A percentile compares a stretch with the other conserved stretches of the same genome.
Evolutionary conservation across 1,139 yeast species (phyloP).

Genomic region (Yarrowia galli): DNA sequence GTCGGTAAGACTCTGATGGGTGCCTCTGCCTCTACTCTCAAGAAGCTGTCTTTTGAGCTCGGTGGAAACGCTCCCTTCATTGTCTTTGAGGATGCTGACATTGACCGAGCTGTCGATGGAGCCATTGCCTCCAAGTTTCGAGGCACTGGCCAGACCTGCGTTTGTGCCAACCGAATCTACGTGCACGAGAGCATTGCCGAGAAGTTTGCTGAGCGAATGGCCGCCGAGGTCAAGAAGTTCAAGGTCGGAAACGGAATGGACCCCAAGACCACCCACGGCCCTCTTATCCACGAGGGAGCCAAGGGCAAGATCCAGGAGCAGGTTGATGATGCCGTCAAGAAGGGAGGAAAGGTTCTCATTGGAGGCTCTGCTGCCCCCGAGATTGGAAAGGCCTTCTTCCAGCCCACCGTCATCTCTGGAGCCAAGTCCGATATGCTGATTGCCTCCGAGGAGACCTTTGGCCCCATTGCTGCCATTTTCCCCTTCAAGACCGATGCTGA

Average conservation of each 20-base stretch:
- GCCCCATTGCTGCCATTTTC: slow-evolving; percentile 84
- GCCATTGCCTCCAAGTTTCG: slow-evolving; percentile 73
- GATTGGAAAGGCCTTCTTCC: slow-evolving; percentile 78
- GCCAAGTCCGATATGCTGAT: slow-evolving; percentile 71
- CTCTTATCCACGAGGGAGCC: slow-evolving; percentile 73
- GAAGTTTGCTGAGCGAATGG: slow-evolving; percentile 61
- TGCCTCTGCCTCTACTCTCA: slow-evolving; percentile 77
- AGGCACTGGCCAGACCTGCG: slow-evolving; percentile 83
- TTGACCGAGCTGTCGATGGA: slow-evolving; percentile 78
- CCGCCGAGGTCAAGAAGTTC: slow-evolving; percentile 60
- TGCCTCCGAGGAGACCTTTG: slow-evolving; percentile 81
- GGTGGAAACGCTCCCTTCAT: slow-evolving; percentile 96
- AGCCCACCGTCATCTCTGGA: slow-evolving; percentile 73
- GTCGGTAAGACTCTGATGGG: slow-evolving; percentile 83
- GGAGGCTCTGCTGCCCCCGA: slow-evolving; percentile 72
- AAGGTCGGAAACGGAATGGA: slow-evolving; percentile 79
- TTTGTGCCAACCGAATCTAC: slow-evolving; percentile 78
- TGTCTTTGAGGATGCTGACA: slow-evolving; percentile 82
- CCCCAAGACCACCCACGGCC: slow-evolving; percentile 75
- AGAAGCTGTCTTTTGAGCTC: slow-evolving; percentile 83
- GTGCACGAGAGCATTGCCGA: slow-evolving; percentile 70
- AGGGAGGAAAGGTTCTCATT: slow-evolving; percentile 70
- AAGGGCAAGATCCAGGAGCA: slow-evolving; percentile 73
- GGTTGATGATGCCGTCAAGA: slow-evolving; percentile 73
- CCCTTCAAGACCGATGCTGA: slow-evolving; percentile 67